Evolutionary conservation across 78 protist species (phyloP).

Genomic region (Mastigamoeba balamuthi): DNA sequence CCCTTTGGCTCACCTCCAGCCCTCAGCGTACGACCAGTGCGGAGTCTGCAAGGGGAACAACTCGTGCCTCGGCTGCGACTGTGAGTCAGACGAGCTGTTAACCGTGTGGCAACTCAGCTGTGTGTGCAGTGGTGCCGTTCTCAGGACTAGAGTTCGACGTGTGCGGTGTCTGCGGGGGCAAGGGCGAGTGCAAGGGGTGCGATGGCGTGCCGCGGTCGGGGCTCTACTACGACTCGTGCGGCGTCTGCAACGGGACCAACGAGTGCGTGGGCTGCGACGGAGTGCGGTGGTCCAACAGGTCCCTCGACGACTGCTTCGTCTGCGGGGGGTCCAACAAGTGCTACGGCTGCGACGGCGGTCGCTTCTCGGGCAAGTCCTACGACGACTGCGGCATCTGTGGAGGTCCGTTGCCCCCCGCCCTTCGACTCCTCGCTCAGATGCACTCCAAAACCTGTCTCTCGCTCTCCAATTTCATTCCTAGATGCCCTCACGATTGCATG

Average conservation of each 20-base stretch:
- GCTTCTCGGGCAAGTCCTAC: too few species aligned
- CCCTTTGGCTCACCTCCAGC: too few species aligned
- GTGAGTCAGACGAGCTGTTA: background rate
- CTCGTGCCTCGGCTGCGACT: background rate
- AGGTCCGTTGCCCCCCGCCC: too few species aligned
- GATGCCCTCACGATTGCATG: too few species aligned
- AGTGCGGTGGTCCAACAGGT: background rate
- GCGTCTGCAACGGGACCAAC: background rate
- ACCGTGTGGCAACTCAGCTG: too few species aligned
- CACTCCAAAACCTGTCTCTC: too few species aligned
- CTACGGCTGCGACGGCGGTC: constrained; percentile 5
- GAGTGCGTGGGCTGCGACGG: background rate
- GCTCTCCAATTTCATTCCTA: too few species aligned
- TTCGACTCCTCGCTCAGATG: too few species aligned
- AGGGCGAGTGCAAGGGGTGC: constrained; percentile 46
- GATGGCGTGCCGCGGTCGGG: constrained; percentile 6
- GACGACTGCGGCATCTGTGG: too few species aligned
- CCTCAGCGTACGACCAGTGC: constrained; percentile 9
- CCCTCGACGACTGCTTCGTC: background rate
- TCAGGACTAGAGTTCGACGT: too few species aligned
- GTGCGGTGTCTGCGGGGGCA: too few species aligned
- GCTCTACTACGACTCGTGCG: background rate
- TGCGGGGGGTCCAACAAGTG: background rate
- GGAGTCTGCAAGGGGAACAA: constrained; percentile 45
- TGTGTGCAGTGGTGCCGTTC: too few species aligned